Percentiles rank a stretch among this genome's conserved stretches.
phyloP scores from a whole-genome alignment of 2,329 filamentous ascomycete genomes.

The Simplicillium sp. region DNA sequence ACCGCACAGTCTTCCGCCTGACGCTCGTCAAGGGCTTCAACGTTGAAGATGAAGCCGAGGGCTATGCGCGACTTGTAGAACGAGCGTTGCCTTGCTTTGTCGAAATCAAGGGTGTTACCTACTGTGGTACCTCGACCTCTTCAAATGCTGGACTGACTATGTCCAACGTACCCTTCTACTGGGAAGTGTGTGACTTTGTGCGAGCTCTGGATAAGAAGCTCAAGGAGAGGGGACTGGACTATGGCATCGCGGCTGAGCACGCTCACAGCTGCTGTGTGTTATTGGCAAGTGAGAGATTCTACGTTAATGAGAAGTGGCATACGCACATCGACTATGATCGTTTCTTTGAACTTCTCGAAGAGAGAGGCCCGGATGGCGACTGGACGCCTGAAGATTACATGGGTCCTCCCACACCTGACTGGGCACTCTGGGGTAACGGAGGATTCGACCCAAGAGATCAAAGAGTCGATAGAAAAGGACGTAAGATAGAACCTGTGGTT shows the following conservation, averaged over 20 bases:
- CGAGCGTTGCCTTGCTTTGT: slow-evolving; percentile 83
- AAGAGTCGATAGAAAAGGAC: slow-evolving; percentile 79
- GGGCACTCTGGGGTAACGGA: slow-evolving; percentile 90
- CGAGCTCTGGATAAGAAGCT: slow-evolving; percentile 63
- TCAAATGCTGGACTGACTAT: slow-evolving; percentile 84
- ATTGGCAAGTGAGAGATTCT: slow-evolving; percentile 74
- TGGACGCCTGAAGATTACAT: slow-evolving; percentile 91
- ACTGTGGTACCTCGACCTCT: slow-evolving; percentile 83
- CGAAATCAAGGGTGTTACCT: slow-evolving; percentile 94
- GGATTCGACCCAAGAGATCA: slow-evolving; percentile 89
- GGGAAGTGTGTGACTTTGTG: slow-evolving; percentile 79
- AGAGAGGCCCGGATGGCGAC: slow-evolving; percentile 51
- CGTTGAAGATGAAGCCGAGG: slow-evolving; percentile 82
- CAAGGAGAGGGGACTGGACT: slow-evolving; percentile 59
- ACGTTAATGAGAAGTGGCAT: slow-evolving; percentile 71
- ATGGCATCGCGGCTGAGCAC: slow-evolving; percentile 91
- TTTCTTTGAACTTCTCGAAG: slow-evolving; percentile 79
- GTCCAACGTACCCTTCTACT: slow-evolving; percentile 95
- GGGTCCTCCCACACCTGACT: slow-evolving; percentile 74
- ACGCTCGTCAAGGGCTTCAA: slow-evolving; percentile 98
- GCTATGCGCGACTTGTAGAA: slow-evolving; percentile 84
- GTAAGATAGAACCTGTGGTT: slow-evolving; percentile 42
- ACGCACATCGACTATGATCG: slow-evolving; percentile 82
- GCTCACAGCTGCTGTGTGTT: slow-evolving; percentile 90
- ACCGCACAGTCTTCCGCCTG: slow-evolving; percentile 88